Evolutionary conservation across 306 rosid genomes (phyloP).

Genomic region (Fagus crenata): DNA sequence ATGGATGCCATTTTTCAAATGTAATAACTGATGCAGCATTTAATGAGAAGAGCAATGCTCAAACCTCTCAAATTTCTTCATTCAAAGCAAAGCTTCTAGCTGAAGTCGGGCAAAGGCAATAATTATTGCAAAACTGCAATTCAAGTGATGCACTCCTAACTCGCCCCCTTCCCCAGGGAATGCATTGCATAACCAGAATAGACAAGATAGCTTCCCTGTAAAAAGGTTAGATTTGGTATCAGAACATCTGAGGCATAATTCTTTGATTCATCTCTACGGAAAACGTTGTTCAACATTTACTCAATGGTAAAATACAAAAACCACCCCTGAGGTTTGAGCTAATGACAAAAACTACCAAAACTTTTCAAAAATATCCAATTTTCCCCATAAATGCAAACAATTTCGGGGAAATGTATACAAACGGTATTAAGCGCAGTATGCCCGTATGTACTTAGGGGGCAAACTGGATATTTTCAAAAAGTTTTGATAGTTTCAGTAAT

Average conservation of each 20-base stretch:
- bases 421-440: too few relatives aligned
- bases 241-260: not conserved
- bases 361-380: too few relatives aligned
- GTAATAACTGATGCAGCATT: not conserved
- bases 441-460: too few relatives aligned
- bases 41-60: not conserved
- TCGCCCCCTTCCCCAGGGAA: not conserved
- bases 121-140: not conserved
- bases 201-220: not conserved
- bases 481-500: too few relatives aligned
- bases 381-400: too few relatives aligned
- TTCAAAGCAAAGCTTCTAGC: not conserved
- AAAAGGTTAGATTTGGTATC: not conserved
- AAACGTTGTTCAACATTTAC: not conserved
- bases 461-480: too few relatives aligned
- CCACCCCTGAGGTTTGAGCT: too few relatives aligned
- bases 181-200: not conserved
- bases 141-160: not conserved
- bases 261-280: not conserved
- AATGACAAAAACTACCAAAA: too few relatives aligned
- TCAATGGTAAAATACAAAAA: not conserved
- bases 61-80: constrained; percentile 4
- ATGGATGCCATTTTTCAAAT: not conserved
- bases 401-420: too few relatives aligned
- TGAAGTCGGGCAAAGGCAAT: not conserved